A percentile compares a stretch with the other conserved stretches of the same genome.
Evolutionary conservation across 768 basidiomycete species (phyloP).

Genomic region (Lactarius indigo): DNA sequence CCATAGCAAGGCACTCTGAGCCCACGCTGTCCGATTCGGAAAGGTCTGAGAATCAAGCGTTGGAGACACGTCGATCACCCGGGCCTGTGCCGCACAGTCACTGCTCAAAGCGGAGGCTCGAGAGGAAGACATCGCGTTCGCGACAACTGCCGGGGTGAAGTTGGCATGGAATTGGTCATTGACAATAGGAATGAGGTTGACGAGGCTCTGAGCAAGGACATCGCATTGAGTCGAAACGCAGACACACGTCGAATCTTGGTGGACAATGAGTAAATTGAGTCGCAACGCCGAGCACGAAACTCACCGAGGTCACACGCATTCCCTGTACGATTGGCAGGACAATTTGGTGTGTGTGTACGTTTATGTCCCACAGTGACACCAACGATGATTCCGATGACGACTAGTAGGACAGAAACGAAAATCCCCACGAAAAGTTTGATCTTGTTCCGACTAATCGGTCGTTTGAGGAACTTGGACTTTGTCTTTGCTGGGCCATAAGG

Average conservation of each 20-base stretch:
- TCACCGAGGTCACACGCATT: slow-evolving; percentile 53
- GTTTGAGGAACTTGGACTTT: slow-evolving; percentile 14
- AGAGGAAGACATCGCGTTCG: slow-evolving; percentile 47
- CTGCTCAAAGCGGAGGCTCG: slow-evolving; percentile 42
- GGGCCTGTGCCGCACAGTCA: slow-evolving; percentile 52
- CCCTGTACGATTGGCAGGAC: slow-evolving; percentile 46
- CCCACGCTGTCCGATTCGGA: slow-evolving; percentile 55
- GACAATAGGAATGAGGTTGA: slow-evolving; percentile 46
- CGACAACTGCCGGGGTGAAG: slow-evolving; percentile 42
- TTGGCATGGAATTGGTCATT: slow-evolving; percentile 48
- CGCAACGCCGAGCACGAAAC: slow-evolving; percentile 25
- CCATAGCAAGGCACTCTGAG: slow-evolving; percentile 58
- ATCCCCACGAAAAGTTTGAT: slow-evolving; percentile 19
- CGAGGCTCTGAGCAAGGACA: slow-evolving; percentile 50
- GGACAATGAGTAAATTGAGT: slow-evolving; percentile 9
- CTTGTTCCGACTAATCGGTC: slow-evolving; percentile 18
- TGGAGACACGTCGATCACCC: slow-evolving; percentile 52
- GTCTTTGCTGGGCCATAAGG: slow-evolving; percentile 5
- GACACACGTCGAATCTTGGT: slow-evolving; percentile 58
- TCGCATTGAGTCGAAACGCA: slow-evolving; percentile 55
- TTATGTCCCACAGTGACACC: slow-evolving; percentile 41
- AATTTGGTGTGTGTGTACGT: slow-evolving; percentile 30
- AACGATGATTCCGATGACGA: slow-evolving; percentile 41
- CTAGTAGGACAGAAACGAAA: slow-evolving; percentile 31
- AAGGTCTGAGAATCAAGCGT: slow-evolving; percentile 37